A percentile compares a stretch with the other conserved stretches of the same genome.
Conservation (phyloP, 768 basidiomycete genomes). For the Tricholoma sp. region DNA sequence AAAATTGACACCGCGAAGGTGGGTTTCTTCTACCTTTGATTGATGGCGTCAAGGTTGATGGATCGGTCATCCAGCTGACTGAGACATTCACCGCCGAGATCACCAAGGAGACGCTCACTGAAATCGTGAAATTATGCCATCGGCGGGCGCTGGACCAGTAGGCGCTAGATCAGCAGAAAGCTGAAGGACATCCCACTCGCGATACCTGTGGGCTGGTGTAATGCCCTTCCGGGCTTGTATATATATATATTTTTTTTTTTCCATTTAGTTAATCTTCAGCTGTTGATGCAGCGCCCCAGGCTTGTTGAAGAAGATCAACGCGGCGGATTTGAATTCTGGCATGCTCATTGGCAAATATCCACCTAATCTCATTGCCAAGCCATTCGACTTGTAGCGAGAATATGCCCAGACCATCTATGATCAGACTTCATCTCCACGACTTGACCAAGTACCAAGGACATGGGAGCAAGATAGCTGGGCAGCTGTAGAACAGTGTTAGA, state of each 20-base stretch:
- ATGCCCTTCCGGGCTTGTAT: conserved; percentile 94
- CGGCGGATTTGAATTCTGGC: conserved; percentile 87
- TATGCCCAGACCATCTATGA: conserved; percentile 96
- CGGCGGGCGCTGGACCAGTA: no score
- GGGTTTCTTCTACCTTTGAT: conserved; percentile 1
- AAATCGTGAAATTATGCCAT: conserved; percentile 84
- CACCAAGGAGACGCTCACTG: conserved; percentile 92
- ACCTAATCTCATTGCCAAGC: conserved; percentile 90
- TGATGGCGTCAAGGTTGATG: conserved; percentile 3
- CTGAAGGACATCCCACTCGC: conserved; percentile 92
- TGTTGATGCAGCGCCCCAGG: conserved; percentile 39
- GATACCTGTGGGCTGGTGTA: conserved; percentile 98
- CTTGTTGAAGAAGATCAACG: conserved; percentile 96
- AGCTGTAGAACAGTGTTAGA: conserved; percentile 75
- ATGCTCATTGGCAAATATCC: conserved; percentile 94
- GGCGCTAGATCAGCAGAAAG: conserved; percentile 72
- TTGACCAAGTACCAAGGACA: conserved; percentile 89
- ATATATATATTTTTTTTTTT: no score
- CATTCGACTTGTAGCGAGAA: conserved; percentile 76
- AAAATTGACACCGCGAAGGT: conserved; percentile 92
- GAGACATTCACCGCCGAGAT: conserved; percentile 87
- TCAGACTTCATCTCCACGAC: no score
- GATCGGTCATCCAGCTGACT: conserved; percentile 57
- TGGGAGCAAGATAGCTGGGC: conserved; percentile 95
- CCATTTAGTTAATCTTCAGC: not conserved